Base-by-base conservation (phyloP, 352 stramenopile genomes). In the Globisporangium uncinulatum region DNA sequence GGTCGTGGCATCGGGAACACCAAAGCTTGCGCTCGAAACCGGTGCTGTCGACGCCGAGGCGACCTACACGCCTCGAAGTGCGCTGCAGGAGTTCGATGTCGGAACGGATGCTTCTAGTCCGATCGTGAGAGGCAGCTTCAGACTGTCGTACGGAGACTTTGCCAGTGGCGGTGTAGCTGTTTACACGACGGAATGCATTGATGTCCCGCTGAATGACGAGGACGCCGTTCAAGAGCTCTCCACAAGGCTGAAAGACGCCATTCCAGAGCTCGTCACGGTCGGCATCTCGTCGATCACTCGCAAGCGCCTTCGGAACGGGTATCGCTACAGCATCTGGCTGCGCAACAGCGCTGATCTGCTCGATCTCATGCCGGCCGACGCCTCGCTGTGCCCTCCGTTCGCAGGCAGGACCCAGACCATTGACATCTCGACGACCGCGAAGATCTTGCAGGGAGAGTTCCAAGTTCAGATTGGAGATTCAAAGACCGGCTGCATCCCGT, bases 21-120 rank as follows among this genome's bases (percentile, higher is more conserved):
- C 78, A 0, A 73, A 54, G 21, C 56, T 92, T 11, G 57, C 53
- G 6, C 54, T 92, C 8, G 63, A 85, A 24, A 81, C 68, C 2
- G 78, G 75, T 9, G 9, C 47, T 0, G 54, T 66, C 6, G 61
- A 70, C 14, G 55, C 67, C 11, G 37, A 63, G 0, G 82, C 79
- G 0, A 43, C 49, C 1, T 89, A 83, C 51, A 84, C 70, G 0
- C 62, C 68, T 4, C 71, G 76, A 44, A 73, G 75, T 6, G 65
- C 73, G 0, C 20, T 78, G 0, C 66, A 79, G n/a, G 63, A 82
- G 47, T 88, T 92, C 58, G 79, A 92, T 34, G 73, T 92, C 0
- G 79, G 75, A 1, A 61, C 79, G 0, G 62, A 78, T 2, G 72
- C 66, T 47, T 63, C 79, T 0, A 89, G 79, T 58, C 48, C 39